phyloP scores from a whole-genome alignment of 2,329 filamentous ascomycete genomes.

The Scolecobasidium constrictum region DNA sequence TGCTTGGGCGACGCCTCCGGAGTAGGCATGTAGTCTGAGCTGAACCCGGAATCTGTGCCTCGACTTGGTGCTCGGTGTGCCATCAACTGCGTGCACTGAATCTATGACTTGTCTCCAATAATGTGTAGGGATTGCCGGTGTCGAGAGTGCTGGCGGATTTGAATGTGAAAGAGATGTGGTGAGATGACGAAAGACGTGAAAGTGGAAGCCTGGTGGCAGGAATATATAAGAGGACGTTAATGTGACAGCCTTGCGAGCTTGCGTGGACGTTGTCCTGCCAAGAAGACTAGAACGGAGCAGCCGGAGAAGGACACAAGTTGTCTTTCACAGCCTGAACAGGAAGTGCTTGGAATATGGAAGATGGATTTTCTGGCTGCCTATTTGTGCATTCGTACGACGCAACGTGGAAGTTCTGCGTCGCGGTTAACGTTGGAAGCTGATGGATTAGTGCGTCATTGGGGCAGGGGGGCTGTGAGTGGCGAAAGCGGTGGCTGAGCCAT shows the following conservation, averaged over 20 bases:
- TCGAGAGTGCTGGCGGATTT: no score
- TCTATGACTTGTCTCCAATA: no score
- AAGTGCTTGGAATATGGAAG: no score
- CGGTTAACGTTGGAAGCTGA: background rate
- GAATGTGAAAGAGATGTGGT: no score
- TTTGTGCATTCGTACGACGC: background rate
- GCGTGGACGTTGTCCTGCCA: background rate
- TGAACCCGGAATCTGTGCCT: constrained; percentile 3
- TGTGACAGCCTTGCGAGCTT: background rate
- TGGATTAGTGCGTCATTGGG: background rate
- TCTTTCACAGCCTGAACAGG: no score
- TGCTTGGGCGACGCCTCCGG: constrained; percentile 6
- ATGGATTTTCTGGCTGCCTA: no score
- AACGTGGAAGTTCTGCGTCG: background rate
- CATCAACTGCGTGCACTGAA: no score
- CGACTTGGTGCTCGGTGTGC: background rate
- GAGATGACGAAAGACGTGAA: no score
- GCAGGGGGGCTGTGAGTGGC: no score
- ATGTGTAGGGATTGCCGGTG: no score
- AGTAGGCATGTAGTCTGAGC: constrained; percentile 9
- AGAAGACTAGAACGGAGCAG: background rate
- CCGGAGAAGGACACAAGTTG: background rate
- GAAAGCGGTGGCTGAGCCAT: no score
- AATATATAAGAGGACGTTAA: background rate
- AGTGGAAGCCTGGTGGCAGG: no score